These are phyloP conservation scores for Viola pubescens DNA, from an alignment of 441 rosid genomes.

Conservation along the genomic window DNA sequence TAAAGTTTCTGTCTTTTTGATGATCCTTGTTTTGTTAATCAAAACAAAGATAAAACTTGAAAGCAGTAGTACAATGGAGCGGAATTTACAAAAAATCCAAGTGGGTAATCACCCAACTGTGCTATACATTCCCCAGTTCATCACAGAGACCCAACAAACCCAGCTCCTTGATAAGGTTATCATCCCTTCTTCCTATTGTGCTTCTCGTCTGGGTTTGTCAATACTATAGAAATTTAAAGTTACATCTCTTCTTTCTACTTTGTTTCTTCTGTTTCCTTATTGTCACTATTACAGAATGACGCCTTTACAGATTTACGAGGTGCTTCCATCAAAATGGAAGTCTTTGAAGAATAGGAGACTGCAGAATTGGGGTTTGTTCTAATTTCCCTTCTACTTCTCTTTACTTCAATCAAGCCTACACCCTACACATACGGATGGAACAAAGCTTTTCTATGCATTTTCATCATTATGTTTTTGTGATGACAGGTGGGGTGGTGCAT, in stretches of 20 bases:
- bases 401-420: background rate
- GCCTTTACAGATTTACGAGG: constrained; percentile 44
- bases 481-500: constrained; percentile 83
- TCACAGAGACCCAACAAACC: constrained; percentile 47
- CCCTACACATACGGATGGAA: background rate
- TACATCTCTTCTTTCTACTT: background rate
- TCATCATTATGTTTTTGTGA: background rate
- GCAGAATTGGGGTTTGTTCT: constrained; percentile 73
- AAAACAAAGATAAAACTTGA: background rate
- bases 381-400: constrained; percentile 2
- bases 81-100: constrained; percentile 31
- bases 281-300: background rate
- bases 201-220: background rate
- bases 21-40: background rate
- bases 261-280: background rate
- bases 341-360: constrained; percentile 74
- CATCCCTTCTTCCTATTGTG: background rate
- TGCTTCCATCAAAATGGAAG: constrained; percentile 71
- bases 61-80: constrained; percentile 25
- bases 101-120: constrained; percentile 65
- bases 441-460: background rate
- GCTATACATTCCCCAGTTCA: constrained; percentile 56
- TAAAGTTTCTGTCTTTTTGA: no score
- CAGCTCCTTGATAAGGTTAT: constrained; percentile 47
- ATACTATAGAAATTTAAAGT: background rate